Evolutionary conservation across 192 early-diverging fungal species (phyloP), one percentile per base, ranked within the genome.

Genomic region (Gonapodya sp.): DNA sequence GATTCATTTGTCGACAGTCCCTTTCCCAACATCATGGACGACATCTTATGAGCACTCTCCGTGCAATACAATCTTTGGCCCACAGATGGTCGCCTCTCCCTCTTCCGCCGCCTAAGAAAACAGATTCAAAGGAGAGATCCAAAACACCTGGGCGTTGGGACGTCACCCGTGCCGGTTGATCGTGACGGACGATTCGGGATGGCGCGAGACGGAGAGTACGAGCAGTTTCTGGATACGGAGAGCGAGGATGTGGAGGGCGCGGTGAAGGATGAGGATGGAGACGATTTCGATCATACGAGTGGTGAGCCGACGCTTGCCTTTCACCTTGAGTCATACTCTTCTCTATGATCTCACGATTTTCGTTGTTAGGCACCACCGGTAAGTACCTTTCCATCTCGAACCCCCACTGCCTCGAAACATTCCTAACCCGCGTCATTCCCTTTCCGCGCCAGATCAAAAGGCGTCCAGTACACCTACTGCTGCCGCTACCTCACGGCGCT

Each of bases 201-300:
- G 30, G 75, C 34, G 75, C 30, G 34, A 16, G 75, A 77, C 30
- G 8, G 86, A 91, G 85, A 85, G 2, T 91, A 90, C 81, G 91
- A 91, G 46, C 83, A 85, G 73, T 80, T 89, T 36, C 32, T 92
- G 31, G 46, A 64, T 24, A 64, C 8, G 8, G 46, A 16, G 46
- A 64, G 46, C 46, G 46, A 31, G 1, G 79, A 35, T 0, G 83
- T 84, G 0, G 73, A 83, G 80, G 85, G 81, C 35, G 79, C 82
- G 30, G 78, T 79, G 16, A 64, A 82, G 33, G 79, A 80, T 1
- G 89, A 86, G 88, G 77, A 78, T 83, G 18, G 88, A 86, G 0
- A 80, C 80, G 0, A 82, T 91, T 36, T 87, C 89, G 0, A 84
- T 91, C 90, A 90, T 78, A 91, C 90, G 0, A 64, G 46, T 64